These are phyloP conservation scores for Fusarium continuum DNA, from an alignment of 2,329 filamentous ascomycete genomes.

Conservation along the genomic window DNA sequence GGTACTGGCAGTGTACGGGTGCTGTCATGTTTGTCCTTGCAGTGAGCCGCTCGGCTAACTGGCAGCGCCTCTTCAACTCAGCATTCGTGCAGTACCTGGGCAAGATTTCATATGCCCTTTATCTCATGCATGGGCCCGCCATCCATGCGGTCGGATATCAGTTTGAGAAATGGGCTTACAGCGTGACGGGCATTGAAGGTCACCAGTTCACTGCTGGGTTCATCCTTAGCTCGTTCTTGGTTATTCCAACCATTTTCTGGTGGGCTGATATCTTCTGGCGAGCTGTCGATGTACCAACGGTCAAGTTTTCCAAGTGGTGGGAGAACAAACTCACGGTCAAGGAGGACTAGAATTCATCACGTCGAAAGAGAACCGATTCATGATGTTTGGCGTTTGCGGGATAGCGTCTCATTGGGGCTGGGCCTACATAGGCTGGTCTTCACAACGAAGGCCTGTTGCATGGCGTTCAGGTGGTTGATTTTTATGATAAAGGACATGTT, in stretches of 20 bases:
- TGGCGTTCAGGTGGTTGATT: conserved; percentile 32
- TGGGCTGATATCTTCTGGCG: conserved; percentile 66
- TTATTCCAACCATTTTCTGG: conserved; percentile 63
- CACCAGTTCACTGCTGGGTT: conserved; percentile 58
- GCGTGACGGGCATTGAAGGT: conserved; percentile 58
- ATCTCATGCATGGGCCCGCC: conserved; percentile 68
- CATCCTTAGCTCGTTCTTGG: conserved; percentile 56
- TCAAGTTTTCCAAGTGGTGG: conserved; percentile 65
- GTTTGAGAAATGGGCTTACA: conserved; percentile 59
- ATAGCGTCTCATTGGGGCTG: conserved; percentile 4
- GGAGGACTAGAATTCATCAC: conserved; percentile 27
- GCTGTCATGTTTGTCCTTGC: conserved; percentile 62
- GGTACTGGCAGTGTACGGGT: conserved; percentile 66
- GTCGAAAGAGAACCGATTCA: conserved; percentile 4
- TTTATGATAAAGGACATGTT: conserved; percentile 6
- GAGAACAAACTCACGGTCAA: conserved; percentile 55
- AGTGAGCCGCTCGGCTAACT: conserved; percentile 56
- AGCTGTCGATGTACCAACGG: conserved; percentile 63
- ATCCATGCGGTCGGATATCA: conserved; percentile 63
- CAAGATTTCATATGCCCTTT: conserved; percentile 68
- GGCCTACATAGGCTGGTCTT: conserved; percentile 3
- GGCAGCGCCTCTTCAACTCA: conserved; percentile 62
- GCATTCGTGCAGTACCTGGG: conserved; percentile 65
- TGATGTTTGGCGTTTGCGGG: conserved; percentile 11
- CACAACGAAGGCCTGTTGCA: neutral